Evolutionary conservation across 768 basidiomycete genomes (phyloP).

Genomic region (Suillus weaverae): DNA sequence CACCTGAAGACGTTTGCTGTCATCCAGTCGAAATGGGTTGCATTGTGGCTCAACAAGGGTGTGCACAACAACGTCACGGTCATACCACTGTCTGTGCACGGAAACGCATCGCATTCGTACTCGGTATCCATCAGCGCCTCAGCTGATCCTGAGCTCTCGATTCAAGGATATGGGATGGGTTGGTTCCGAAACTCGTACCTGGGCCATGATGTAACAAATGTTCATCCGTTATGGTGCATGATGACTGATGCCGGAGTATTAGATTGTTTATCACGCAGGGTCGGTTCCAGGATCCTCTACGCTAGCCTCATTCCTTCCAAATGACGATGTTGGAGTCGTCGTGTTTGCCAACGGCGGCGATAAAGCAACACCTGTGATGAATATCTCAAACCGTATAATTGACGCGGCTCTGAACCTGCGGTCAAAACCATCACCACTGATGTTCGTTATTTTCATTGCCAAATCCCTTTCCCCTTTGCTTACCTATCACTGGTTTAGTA

Average conservation of each 20-base stretch:
- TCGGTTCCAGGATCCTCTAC: slow-evolving; percentile 36
- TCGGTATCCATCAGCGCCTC: slow-evolving; percentile 20
- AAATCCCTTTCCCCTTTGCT: not conserved
- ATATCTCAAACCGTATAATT: slow-evolving; percentile 20
- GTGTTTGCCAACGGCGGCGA: slow-evolving; percentile 34
- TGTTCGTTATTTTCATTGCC: slow-evolving; percentile 6
- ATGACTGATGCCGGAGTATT: not conserved
- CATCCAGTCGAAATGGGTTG: slow-evolving; percentile 41
- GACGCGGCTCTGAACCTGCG: slow-evolving; percentile 22
- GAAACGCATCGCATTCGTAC: slow-evolving; percentile 33
- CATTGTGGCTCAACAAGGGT: slow-evolving; percentile 35
- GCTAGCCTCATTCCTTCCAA: slow-evolving; percentile 33
- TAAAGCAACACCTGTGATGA: slow-evolving; percentile 13
- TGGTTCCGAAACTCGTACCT: slow-evolving; percentile 41
- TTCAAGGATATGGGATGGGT: slow-evolving; percentile 43
- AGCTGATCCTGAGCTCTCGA: slow-evolving; percentile 21
- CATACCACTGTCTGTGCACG: slow-evolving; percentile 32
- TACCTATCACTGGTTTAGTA: not conserved
- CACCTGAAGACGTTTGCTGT: not conserved
- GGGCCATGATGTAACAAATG: slow-evolving; percentile 39
- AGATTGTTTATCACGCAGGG: slow-evolving; percentile 39
- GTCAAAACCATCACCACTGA: not conserved
- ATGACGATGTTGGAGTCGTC: slow-evolving; percentile 36
- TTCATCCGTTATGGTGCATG: not conserved
- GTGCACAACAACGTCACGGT: slow-evolving; percentile 31